Conservation (phyloP, 2,329 filamentous ascomycete genomes). For the Fragosphaeria purpurea region DNA sequence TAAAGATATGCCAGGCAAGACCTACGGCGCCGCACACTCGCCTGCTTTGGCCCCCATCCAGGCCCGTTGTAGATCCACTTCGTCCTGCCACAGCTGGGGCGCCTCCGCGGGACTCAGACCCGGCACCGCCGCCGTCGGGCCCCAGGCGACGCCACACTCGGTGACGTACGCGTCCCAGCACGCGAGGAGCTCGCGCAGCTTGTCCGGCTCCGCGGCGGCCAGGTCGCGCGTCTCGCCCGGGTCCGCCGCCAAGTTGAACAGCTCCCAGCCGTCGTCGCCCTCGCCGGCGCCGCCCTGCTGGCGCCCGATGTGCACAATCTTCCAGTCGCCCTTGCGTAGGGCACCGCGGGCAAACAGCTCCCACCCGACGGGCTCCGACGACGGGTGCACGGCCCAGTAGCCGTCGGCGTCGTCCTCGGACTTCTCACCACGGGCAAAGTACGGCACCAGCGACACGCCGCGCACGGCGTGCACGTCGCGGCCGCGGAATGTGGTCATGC, state of each 20-base stretch:
- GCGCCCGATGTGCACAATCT: constrained; percentile 11
- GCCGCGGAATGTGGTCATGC: constrained; percentile 30
- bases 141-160: constrained; percentile 10
- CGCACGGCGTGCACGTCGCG: constrained; percentile 20
- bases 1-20: too few relatives aligned
- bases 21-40: neutral
- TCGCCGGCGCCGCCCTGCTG: constrained; percentile 30
- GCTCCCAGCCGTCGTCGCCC: constrained; percentile 38
- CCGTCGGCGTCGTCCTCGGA: constrained; percentile 6
- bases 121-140: constrained; percentile 6
- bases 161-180: constrained; percentile 9
- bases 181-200: constrained; percentile 19
- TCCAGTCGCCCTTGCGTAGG: constrained; percentile 26
- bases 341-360: constrained; percentile 25
- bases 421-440: neutral
- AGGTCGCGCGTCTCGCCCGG: constrained; percentile 34
- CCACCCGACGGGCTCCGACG: constrained; percentile 21
- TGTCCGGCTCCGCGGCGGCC: constrained; percentile 21
- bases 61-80: constrained; percentile 5
- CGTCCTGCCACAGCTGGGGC: constrained; percentile 8
- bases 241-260: constrained; percentile 35
- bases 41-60: constrained; percentile 10
- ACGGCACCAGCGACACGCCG: constrained; percentile 1
- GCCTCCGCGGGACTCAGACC: constrained; percentile 3
- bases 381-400: constrained; percentile 13